A percentile compares a stretch with the other conserved stretches of the same genome.
phyloP scores from a whole-genome alignment of 345 rosid species.

The Syzygium aromaticum region DNA sequence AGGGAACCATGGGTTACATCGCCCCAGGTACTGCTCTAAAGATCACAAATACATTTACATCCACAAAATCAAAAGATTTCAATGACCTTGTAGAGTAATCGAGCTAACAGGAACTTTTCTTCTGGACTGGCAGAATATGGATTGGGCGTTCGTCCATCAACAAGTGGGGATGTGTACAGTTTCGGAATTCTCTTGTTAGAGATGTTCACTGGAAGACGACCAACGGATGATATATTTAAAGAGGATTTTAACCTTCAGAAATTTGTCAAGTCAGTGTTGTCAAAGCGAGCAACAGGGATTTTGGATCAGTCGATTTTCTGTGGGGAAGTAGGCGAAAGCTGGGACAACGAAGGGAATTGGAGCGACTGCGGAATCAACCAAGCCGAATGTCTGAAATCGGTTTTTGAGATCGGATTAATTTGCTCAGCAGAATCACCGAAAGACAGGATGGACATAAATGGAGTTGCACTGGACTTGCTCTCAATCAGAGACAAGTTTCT shows the following conservation, averaged over 20 bases:
- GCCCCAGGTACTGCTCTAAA: not conserved
- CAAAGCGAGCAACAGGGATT: not conserved
- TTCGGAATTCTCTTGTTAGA: not conserved
- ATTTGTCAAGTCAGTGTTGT: not conserved
- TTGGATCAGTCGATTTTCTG: not conserved
- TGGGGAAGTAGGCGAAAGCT: not conserved
- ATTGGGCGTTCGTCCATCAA: not conserved
- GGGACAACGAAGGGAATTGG: not conserved
- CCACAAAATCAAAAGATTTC: not conserved
- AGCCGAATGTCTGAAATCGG: not conserved
- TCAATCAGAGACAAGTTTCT: not conserved
- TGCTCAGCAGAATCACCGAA: not conserved
- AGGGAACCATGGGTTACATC: not conserved
- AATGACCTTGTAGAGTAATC: not conserved
- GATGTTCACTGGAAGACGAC: not conserved
- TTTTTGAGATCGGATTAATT: not conserved
- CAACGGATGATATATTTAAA: fast-evolving
- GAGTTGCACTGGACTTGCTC: not conserved
- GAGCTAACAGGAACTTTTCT: not conserved
- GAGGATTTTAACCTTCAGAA: not conserved
- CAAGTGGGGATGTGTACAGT: not conserved
- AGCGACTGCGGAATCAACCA: not conserved
- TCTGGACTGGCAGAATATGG: not conserved
- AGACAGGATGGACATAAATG: not conserved
- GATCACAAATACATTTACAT: not conserved